phyloP scores from a whole-genome alignment of 306 rosid genomes.

The Quercus gilva region DNA sequence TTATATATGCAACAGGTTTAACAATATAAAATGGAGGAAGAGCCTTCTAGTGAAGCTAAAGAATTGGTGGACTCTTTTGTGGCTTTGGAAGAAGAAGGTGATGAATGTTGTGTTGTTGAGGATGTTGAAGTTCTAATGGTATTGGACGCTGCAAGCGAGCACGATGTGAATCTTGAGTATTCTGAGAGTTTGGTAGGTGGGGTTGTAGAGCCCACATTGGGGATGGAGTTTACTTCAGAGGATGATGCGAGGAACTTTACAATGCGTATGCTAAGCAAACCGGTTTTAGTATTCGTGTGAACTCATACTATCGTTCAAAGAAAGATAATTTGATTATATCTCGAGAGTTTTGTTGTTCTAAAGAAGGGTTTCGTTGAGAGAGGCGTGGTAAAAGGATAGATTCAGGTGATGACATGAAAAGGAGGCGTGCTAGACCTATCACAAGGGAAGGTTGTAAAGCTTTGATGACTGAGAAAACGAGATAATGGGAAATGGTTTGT shows the following conservation, averaged over 20 bases:
- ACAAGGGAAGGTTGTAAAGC: constrained; percentile 30
- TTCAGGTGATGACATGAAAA: not conserved
- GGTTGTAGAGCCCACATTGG: constrained; percentile 9
- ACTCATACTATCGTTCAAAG: constrained; percentile 18
- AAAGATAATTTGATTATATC: constrained; percentile 21
- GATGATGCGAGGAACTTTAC: constrained; percentile 18
- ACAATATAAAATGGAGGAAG: constrained; percentile 8
- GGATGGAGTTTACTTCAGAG: constrained; percentile 27
- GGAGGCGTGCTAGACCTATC: constrained; percentile 23
- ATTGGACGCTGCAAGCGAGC: constrained; percentile 15
- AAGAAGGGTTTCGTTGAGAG: constrained; percentile 22
- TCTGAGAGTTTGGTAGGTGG: constrained; percentile 1
- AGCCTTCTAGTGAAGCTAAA: constrained; percentile 9
- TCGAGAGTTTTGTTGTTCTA: constrained; percentile 26
- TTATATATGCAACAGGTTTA: not conserved
- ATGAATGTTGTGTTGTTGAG: constrained; percentile 3
- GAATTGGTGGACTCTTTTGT: not conserved
- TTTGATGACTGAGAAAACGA: constrained; percentile 13
- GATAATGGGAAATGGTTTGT: constrained; percentile 26
- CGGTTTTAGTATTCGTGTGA: constrained; percentile 20
- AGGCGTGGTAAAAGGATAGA: not conserved
- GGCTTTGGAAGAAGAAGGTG: not conserved
- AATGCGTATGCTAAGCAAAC: constrained; percentile 23
- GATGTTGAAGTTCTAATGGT: constrained; percentile 6
- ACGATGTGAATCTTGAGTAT: not conserved